Conservation (phyloP, 768 basidiomycete genomes). For the Boletus subparvulus region DNA sequence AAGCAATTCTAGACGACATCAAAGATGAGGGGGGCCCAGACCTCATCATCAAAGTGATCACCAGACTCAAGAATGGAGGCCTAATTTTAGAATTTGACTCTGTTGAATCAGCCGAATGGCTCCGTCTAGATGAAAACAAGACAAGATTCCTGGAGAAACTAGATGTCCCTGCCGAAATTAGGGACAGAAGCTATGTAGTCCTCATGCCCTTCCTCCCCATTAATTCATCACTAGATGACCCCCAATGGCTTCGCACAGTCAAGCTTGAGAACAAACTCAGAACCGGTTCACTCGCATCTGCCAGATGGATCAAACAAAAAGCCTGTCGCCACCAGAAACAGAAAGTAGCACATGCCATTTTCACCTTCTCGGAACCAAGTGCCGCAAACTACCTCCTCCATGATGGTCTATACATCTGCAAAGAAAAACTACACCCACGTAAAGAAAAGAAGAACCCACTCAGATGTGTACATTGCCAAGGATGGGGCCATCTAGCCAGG, state of each 20-base stretch:
- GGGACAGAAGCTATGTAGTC: background rate
- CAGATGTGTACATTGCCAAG: background rate
- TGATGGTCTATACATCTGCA: background rate
- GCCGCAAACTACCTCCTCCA: background rate
- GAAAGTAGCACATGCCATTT: background rate
- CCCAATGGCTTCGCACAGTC: no score
- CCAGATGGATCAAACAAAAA: background rate
- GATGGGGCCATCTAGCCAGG: background rate
- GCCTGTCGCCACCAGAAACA: background rate
- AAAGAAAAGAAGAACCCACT: constrained; percentile 2
- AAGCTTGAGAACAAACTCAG: no score
- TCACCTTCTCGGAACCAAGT: background rate
- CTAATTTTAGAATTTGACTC: no score
- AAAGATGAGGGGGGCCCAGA: rapidly evolving
- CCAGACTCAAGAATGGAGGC: no score
- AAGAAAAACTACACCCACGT: background rate
- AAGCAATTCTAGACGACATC: background rate
- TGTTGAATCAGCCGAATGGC: background rate
- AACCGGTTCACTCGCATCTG: no score
- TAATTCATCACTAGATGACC: background rate
- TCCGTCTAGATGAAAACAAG: background rate
- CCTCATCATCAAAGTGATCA: background rate
- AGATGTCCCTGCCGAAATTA: background rate
- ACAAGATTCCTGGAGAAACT: background rate
- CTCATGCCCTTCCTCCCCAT: background rate